Conservation (phyloP, 2,329 filamentous ascomycete genomes). For the Leptodontidium sp. region DNA sequence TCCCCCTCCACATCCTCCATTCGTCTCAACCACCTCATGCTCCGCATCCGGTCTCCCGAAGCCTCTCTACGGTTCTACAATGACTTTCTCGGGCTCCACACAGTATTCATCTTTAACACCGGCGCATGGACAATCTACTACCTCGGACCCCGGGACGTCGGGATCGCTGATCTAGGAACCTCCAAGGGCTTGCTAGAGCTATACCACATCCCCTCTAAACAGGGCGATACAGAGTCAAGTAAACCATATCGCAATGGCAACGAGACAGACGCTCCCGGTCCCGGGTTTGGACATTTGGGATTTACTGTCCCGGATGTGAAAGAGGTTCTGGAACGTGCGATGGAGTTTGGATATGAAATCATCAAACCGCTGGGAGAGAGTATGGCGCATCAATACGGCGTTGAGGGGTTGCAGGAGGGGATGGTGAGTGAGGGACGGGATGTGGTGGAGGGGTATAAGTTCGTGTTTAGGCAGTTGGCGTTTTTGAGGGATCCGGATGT, state of each 20-base stretch:
- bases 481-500: conserved; percentile 20
- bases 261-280: not conserved
- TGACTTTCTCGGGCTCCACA: conserved; percentile 11
- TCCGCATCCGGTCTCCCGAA: conserved; percentile 7
- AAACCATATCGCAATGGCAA: not conserved
- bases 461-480: conserved; percentile 8
- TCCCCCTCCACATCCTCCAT: conserved; percentile 3
- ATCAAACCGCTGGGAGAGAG: conserved; percentile 6
- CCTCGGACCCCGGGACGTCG: conserved; percentile 7
- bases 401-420: conserved; percentile 1
- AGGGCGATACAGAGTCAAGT: not conserved
- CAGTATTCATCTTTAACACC: conserved; percentile 16
- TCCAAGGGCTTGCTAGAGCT: conserved; percentile 12
- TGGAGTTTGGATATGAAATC: conserved; percentile 17
- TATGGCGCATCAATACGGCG: not conserved
- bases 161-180: not conserved
- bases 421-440: not conserved
- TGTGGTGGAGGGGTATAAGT: conserved; percentile 9
- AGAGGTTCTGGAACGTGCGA: conserved; percentile 5
- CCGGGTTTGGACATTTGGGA: conserved; percentile 20
- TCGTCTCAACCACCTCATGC: conserved; percentile 20
- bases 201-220: not conserved
- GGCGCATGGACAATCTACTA: conserved; percentile 20
- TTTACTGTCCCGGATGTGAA: conserved; percentile 19
- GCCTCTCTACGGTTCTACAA: conserved; percentile 17